Percentiles rank a stretch among this genome's conserved stretches.
These are phyloP conservation scores for Hymenoscyphus fructigenus DNA, from an alignment of 2,329 filamentous ascomycete species.

Conservation along the genomic window DNA sequence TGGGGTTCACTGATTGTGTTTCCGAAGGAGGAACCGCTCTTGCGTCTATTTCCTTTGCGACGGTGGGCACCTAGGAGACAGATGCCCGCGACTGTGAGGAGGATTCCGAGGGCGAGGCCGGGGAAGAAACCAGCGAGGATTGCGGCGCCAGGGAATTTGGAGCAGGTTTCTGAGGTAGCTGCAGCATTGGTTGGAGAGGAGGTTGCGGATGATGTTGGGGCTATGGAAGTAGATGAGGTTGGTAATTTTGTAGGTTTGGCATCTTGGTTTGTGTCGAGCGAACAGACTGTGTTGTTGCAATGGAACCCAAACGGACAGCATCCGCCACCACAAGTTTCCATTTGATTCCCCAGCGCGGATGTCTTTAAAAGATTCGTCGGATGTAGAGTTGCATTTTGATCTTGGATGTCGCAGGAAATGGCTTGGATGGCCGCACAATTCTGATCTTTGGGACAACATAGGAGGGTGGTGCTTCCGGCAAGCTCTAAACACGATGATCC, in stretches of 20 bases:
- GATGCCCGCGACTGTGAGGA: slow-evolving; percentile 43
- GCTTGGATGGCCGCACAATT: slow-evolving; percentile 62
- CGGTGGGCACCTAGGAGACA: slow-evolving; percentile 37
- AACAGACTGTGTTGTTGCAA: slow-evolving; percentile 54
- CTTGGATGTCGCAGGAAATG: slow-evolving; percentile 61
- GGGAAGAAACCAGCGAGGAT: slow-evolving; percentile 38
- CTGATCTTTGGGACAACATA: slow-evolving; percentile 65
- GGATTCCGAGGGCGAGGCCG: slow-evolving; percentile 48
- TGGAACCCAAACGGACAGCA: slow-evolving; percentile 75
- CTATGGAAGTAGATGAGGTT: slow-evolving; percentile 24
- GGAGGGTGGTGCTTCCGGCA: slow-evolving; percentile 62
- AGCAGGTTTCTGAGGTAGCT: slow-evolving; percentile 17
- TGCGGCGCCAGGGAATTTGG: slow-evolving; percentile 29
- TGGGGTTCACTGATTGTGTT: slow-evolving; percentile 50
- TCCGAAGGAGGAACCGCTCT: slow-evolving; percentile 45
- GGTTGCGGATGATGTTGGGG: slow-evolving; percentile 27
- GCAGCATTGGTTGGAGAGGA: slow-evolving; percentile 25
- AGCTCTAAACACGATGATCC: slow-evolving; percentile 57
- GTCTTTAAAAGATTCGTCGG: slow-evolving; percentile 66
- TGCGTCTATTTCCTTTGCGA: slow-evolving; percentile 21
- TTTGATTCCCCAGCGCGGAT: slow-evolving; percentile 54
- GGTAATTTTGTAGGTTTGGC: slow-evolving; percentile 25
- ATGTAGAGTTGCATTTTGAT: slow-evolving; percentile 58
- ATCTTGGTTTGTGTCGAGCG: slow-evolving; percentile 51
- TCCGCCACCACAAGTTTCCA: slow-evolving; percentile 55